phyloP scores from a whole-genome alignment of 306 rosid species.

The Trifolium subterraneum region DNA sequence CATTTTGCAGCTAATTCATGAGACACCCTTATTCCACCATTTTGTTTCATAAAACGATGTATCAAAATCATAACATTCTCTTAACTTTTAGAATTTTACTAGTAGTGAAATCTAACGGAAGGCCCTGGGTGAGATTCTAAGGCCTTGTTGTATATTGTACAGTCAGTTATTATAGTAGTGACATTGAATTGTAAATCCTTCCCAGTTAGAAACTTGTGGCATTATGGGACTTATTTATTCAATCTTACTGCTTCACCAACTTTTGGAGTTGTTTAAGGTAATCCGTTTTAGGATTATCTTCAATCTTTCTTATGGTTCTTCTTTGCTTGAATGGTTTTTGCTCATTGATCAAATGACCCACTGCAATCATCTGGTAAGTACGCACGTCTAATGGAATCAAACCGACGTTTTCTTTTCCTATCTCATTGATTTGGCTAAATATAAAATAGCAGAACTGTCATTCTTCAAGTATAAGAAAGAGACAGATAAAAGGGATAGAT shows the following conservation, averaged over 20 bases:
- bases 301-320: neutral
- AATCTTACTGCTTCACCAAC: conserved; percentile 15
- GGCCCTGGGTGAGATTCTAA: conserved; percentile 1
- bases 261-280: conserved; percentile 13
- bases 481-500: neutral
- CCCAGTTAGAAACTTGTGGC: neutral
- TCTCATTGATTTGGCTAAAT: no score
- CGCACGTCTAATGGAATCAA: neutral
- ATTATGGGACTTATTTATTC: neutral
- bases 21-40: conserved; percentile 31
- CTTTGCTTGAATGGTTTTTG: neutral
- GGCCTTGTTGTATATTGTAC: conserved; percentile 38
- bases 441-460: neutral
- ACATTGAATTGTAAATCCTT: conserved; percentile 45
- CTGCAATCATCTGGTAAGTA: neutral
- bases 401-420: no score
- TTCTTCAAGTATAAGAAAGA: neutral
- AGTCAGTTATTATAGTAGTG: conserved; percentile 34
- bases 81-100: conserved; percentile 4
- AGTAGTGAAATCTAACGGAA: conserved; percentile 16
- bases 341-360: neutral
- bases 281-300: conserved; percentile 14
- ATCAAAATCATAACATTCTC: conserved; percentile 28
- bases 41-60: conserved; percentile 15
- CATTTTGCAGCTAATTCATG: conserved; percentile 85